Evolutionary conservation across 108 stramenopile genomes (phyloP).

Genomic region (Parietichytrium sp.): DNA sequence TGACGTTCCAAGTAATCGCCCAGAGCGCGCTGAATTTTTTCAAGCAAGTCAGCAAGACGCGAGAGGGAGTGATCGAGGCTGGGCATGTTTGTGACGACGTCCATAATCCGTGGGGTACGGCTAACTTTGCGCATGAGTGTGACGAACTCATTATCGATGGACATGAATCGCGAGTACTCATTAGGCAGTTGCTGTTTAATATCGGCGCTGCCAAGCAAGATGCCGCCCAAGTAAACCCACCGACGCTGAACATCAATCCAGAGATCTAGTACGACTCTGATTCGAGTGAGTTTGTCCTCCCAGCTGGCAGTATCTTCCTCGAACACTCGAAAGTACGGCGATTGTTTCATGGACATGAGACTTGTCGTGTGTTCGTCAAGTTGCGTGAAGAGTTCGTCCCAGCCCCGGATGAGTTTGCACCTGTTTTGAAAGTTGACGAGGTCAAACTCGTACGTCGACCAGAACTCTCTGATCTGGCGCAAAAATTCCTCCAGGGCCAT

Average conservation of each 20-base stretch:
- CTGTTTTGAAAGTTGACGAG: conserved; percentile 89
- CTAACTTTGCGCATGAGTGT: conserved; percentile 74
- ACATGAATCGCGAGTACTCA: conserved; percentile 89
- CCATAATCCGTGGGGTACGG: conserved; percentile 56
- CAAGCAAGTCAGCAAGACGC: conserved; percentile 79
- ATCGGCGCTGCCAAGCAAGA: conserved; percentile 80
- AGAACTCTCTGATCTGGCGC: conserved; percentile 86
- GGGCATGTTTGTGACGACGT: conserved; percentile 78
- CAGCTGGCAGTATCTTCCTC: conserved; percentile 90
- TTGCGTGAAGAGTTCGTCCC: conserved; percentile 88
- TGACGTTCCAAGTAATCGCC: conserved; percentile 95
- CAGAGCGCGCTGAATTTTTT: conserved; percentile 87
- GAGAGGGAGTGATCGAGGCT: conserved; percentile 86
- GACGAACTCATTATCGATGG: conserved; percentile 88
- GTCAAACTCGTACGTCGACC: conserved; percentile 86
- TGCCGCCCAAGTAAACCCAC: conserved; percentile 95
- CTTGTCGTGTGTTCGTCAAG: conserved; percentile 92
- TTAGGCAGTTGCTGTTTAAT: conserved; percentile 91
- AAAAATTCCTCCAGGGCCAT: conserved; percentile 95
- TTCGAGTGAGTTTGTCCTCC: conserved; percentile 86
- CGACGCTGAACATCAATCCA: conserved; percentile 96
- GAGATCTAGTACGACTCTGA: conserved; percentile 82
- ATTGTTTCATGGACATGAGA: conserved; percentile 84
- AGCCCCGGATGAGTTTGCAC: conserved; percentile 84
- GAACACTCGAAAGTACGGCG: conserved; percentile 93